phyloP scores from a whole-genome alignment of 257 asterid species.

The Salvia rosmarinus region DNA sequence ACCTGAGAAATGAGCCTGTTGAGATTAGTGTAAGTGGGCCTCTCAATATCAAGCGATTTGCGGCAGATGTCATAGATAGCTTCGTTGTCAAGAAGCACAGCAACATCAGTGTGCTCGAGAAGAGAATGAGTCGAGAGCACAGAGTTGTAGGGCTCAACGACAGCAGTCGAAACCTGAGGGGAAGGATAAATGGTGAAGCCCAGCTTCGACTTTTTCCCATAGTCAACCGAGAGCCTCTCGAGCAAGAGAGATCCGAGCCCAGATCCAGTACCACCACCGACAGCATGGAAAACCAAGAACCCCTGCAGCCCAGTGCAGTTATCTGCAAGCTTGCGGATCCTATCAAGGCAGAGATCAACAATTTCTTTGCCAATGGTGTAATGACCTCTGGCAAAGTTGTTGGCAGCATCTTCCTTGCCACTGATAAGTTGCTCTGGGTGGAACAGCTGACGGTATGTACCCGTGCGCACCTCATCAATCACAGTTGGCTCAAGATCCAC shows the following conservation, averaged over 20 bases:
- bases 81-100: conserved; percentile 61
- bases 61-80: conserved; percentile 62
- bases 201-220: conserved; percentile 56
- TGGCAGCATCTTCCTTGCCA: conserved; percentile 66
- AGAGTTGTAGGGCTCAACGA: conserved; percentile 63
- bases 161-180: conserved; percentile 67
- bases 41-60: conserved; percentile 56
- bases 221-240: conserved; percentile 62
- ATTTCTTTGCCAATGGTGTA: conserved; percentile 63
- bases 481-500: conserved; percentile 66
- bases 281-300: conserved; percentile 61
- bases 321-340: conserved; percentile 65
- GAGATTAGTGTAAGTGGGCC: conserved; percentile 61
- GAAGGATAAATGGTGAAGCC: conserved; percentile 63
- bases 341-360: conserved; percentile 59
- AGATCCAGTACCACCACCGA: conserved; percentile 66
- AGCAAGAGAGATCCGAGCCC: conserved; percentile 60
- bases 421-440: conserved; percentile 65
- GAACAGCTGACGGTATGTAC: conserved; percentile 62
- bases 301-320: conserved; percentile 65
- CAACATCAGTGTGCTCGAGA: conserved; percentile 63
- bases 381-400: conserved; percentile 68
- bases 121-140: conserved; percentile 58
- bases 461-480: conserved; percentile 62
- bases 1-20: conserved; percentile 67